Base-by-base conservation (phyloP, 495 filamentous ascomycete genomes). In the Aspergillus bridgeri region DNA sequence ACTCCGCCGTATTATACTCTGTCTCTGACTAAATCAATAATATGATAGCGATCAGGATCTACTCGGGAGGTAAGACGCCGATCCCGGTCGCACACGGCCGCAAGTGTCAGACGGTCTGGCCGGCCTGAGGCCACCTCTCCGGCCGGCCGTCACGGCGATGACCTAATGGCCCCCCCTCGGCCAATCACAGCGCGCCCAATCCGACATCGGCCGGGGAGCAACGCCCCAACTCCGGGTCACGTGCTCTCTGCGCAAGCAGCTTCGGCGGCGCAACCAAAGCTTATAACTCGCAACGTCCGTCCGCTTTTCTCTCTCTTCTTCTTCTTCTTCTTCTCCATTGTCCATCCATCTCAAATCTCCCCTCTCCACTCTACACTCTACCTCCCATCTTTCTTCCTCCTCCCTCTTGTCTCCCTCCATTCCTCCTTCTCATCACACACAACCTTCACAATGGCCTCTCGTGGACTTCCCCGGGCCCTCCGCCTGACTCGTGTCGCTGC, bases 401-500 rank as follows among this genome's bases (percentile, higher is more conserved):
- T 47, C 58, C 65, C 42, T 53, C 54, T 63, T 60, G 57, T 43
- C 57, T 60, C 51, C 69, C 57, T 62, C 59, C 63, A 55, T 56
- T 63, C 61, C 55, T 53, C 51, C 51, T 59, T 61, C 43, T 52
- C 58, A 50, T 56, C 47, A 60, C 56, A 61, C 54, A 64, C 53
- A 58, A 54, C 55, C 65, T 73, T 74, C 75, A 86, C 73, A 80
- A 98, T 97, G 94, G 89, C 92, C 76, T 89, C 91, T 50, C 84
- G 87, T 79, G 84, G 80, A 74, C 85, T 94, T 71, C 87, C 83
- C 71, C 88, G 89, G 82, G 89, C 89, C 75, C 80, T 94, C 72
- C 89, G 89, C 76, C 75, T 91, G 78, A 80, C 85, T 67, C 87
- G 87, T 72, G 91, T 73, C 65, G 73, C 71, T 86, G 79, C 79